These are phyloP conservation scores for Monilinia laxa DNA, from an alignment of 2,329 filamentous ascomycete genomes.

Conservation along the genomic window DNA sequence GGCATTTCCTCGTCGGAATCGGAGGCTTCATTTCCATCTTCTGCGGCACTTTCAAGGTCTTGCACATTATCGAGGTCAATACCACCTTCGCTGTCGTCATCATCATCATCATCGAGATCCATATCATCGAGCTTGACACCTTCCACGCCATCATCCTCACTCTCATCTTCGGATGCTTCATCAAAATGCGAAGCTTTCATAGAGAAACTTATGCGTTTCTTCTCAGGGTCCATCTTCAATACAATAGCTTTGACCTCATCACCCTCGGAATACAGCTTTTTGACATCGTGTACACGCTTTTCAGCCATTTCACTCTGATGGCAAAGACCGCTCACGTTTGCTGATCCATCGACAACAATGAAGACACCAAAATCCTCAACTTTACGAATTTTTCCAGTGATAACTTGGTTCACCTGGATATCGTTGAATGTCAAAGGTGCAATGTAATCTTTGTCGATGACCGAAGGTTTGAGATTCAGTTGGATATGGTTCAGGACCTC, in stretches of 20 bases:
- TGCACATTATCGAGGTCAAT: constrained; percentile 41
- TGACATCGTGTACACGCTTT: constrained; percentile 76
- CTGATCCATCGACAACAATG: constrained; percentile 81
- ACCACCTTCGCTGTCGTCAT: constrained; percentile 45
- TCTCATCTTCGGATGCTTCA: constrained; percentile 50
- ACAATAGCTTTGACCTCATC: constrained; percentile 93
- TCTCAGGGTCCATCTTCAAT: constrained; percentile 70
- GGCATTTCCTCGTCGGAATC: constrained; percentile 41
- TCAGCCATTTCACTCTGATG: constrained; percentile 92
- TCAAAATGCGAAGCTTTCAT: constrained; percentile 91
- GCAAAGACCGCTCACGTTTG: constrained; percentile 88
- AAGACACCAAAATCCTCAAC: constrained; percentile 96
- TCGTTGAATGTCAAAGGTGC: constrained; percentile 73
- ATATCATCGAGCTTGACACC: constrained; percentile 46
- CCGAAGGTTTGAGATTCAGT: constrained; percentile 82
- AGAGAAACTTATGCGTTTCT: constrained; percentile 81
- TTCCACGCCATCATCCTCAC: constrained; percentile 48
- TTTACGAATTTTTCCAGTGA: constrained; percentile 89
- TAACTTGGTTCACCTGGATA: constrained; percentile 72
- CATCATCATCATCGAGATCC: constrained; percentile 49
- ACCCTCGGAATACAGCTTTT: constrained; percentile 83
- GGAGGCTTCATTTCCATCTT: constrained; percentile 30
- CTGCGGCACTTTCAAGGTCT: constrained; percentile 44
- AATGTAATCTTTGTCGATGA: constrained; percentile 75
- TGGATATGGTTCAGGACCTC: constrained; percentile 68